Evolutionary conservation across 1,284 basidiomycete genomes (phyloP), one percentile per base, ranked within the genome.

Genomic region (Peniophora sp.): DNA sequence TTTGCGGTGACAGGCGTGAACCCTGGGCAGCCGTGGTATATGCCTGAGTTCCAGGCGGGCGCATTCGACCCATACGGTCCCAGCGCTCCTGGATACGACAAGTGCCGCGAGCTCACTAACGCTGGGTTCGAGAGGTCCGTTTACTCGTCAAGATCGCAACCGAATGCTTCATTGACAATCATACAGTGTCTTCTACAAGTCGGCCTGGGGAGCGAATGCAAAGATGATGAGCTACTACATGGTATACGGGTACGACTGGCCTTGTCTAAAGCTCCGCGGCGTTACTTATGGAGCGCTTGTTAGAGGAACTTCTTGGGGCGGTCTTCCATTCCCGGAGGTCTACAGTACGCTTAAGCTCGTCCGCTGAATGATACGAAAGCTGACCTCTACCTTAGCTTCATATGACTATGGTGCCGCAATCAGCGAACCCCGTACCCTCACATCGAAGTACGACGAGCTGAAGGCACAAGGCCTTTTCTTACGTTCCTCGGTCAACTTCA

Each of bases 301-400:
- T 52, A 88, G 86, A 16, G 87, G 87, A 35, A 90, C 87, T 0
- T 86, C 81, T 3, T 90, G 88, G 88, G 87, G 85, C 49, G 83
- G 71, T 10, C 69, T 89, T 45, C 79, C 87, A 2, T 86, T 81
- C 67, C 85, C 73, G 0, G 74, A 74, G 2, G 79, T 77, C 24
- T 85, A 86, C 61, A 83, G 72, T 70, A 55, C 54, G 61, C 53
- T 55, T 53, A 46, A 14, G 47, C 38, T 22, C 36, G 38, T 34
- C 22, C 9, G 35, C 25, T 50, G 32, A 2, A 36, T 27, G 34
- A 8, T 2, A 1, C 25, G 11, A 14, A n/a, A 22, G 27, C n/a
- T 41, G 48, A 32, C 22, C 38, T 9, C 5, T 2, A 16, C 5
- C 10, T 41, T 25, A 66, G 62, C 76, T 2, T 79, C 78, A 39